Base-by-base conservation (phyloP, 208 protist genomes). In the Trypanosoma boissoni region DNA sequence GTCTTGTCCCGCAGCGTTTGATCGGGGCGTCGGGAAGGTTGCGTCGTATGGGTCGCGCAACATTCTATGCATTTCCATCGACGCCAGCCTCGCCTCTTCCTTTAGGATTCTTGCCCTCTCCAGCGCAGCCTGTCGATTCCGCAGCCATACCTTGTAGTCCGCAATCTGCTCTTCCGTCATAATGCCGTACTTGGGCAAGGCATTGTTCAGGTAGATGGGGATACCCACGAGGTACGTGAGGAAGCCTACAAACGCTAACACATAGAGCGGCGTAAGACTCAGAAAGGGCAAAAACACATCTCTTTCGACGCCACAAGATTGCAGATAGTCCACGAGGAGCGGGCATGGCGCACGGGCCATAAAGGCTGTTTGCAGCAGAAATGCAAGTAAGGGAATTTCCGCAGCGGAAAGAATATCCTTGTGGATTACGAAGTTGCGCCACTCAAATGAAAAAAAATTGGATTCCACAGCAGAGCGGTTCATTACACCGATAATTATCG, bases 91-190 rank as follows among this genome's bases (percentile, higher is more conserved):
- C 16, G 80, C 76, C 42, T 83, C 74, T 20, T 82, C 74, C 14
- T 77, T 67, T 18, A 75, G 55, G 20, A 62, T 58, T 39, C 70
- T 74, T 12, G 68, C 63, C 67, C 86, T 74, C 53, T 78, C 68
- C 3, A 74, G 53, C 57, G 78, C 67, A 14, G 45, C 50, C 21
- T 71, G 71, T 26, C 73, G 68, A 10, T 41, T 36, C 23, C 74
- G 74, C 66, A 87, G 67, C 80, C 83, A 88, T 23, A 54, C 52
- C 72, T 85, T 87, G 78, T 93, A 91, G 57, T 88, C 83, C 9
- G 59, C 74, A 51, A 86, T 86, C 56, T 93, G 80, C 9, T 31
- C 58, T 18, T 72, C 66, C 7, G 76, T 83, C 80, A 93, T 87
- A 53, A 90, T 68, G 23, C 83, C 83, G 51, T 91, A 88, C 65